A percentile compares a stretch with the other conserved stretches of the same genome.
Evolutionary conservation across 257 asterid genomes (phyloP).

Genomic region (Leonotis leonurus): DNA sequence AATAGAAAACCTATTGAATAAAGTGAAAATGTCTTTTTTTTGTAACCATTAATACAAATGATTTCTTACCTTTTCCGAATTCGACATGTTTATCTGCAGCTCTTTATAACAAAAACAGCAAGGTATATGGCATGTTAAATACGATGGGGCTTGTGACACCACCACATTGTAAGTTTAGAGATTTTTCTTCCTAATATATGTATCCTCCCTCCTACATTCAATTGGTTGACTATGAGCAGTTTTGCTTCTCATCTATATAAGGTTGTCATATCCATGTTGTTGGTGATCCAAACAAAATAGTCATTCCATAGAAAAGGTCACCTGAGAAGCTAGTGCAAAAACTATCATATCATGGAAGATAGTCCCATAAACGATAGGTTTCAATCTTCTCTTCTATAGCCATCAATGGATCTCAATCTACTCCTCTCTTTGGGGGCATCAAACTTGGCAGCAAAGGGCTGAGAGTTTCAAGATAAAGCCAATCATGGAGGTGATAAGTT

Average conservation of each 20-base stretch:
- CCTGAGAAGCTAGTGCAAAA: slow-evolving; percentile 45
- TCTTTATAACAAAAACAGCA: slow-evolving; percentile 87
- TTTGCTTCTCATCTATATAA: slow-evolving; percentile 14
- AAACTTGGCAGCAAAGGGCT: slow-evolving; percentile 77
- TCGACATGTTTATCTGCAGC: slow-evolving; percentile 41
- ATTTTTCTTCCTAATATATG: background rate
- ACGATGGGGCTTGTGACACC: slow-evolving; percentile 78
- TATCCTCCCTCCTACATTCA: background rate
- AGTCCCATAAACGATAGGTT: slow-evolving; percentile 34
- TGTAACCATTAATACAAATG: no score
- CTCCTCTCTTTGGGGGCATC: slow-evolving; percentile 91
- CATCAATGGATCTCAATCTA: slow-evolving; percentile 46
- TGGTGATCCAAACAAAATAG: slow-evolving; percentile 49
- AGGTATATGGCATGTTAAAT: slow-evolving; percentile 60
- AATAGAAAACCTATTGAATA: background rate
- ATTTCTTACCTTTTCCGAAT: slow-evolving; percentile 14
- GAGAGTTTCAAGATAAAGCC: slow-evolving; percentile 75
- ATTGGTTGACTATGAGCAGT: background rate
- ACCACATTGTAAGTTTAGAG: slow-evolving; percentile 69
- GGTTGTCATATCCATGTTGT: slow-evolving; percentile 83
- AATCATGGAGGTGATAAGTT: slow-evolving; percentile 58
- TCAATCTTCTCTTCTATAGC: slow-evolving; percentile 52
- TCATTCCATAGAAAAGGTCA: slow-evolving; percentile 52
- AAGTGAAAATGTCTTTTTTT: no score
- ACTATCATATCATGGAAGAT: slow-evolving; percentile 65